phyloP scores from a whole-genome alignment of 257 asterid species.

The Jacaranda copaia region DNA sequence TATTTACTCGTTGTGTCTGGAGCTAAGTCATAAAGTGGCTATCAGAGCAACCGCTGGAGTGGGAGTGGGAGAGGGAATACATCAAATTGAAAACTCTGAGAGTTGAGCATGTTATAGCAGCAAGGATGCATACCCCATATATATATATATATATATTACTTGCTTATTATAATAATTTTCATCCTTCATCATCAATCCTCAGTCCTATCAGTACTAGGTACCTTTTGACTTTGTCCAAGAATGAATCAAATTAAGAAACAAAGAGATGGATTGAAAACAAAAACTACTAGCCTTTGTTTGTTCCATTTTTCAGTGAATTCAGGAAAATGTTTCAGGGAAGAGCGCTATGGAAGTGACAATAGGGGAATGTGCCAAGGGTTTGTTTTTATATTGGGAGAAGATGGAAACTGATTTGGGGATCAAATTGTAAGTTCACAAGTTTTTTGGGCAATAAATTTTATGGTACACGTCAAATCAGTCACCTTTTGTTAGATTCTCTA shows the following conservation, averaged over 20 bases:
- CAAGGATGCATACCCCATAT: background rate
- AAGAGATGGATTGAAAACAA: background rate
- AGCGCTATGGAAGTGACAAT: too few relatives aligned
- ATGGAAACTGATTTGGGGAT: too few relatives aligned
- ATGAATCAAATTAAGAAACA: background rate
- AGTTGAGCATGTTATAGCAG: background rate
- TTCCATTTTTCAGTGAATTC: too few relatives aligned
- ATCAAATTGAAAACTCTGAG: background rate
- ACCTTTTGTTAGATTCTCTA: too few relatives aligned
- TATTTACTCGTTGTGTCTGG: background rate
- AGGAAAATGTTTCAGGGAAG: too few relatives aligned
- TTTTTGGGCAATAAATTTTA: too few relatives aligned
- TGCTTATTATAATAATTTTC: background rate
- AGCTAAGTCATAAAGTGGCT: background rate
- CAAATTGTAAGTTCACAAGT: too few relatives aligned
- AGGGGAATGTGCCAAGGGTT: too few relatives aligned
- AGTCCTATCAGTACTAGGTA: background rate
- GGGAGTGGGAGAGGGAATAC: background rate
- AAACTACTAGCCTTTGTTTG: background rate
- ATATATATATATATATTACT: background rate
- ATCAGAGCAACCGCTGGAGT: background rate
- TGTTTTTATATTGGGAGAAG: too few relatives aligned
- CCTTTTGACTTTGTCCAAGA: background rate
- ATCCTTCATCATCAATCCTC: background rate
- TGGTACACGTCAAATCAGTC: too few relatives aligned